Base-by-base conservation (phyloP, 352 stramenopile genomes). In the Globisporangium radiosum region DNA sequence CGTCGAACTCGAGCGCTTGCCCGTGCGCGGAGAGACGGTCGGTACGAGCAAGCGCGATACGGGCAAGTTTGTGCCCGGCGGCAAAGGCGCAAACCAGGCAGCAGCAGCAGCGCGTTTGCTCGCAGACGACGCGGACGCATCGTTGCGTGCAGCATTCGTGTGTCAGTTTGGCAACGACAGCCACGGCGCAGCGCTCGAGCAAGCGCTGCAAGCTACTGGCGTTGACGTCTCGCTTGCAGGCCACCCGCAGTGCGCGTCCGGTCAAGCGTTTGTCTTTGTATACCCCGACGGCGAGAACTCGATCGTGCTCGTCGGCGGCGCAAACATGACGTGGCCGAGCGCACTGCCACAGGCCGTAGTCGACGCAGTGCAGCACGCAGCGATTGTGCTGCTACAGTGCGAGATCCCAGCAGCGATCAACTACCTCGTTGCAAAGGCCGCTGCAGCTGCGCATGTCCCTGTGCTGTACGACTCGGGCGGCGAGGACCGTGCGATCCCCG, bases 241-340 rank as follows among this genome's bases (percentile, higher is more conserved):
- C 7, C 66, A 78, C 50, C 74, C 69, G 11, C 15, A 57, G 37
- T 83, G 69, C 7, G 71, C 81, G 1, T 92, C 82, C 6, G 85
- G 85, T 14, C 85, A 94, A 57, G 85, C 85, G 8, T 88, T 90
- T 57, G 82, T 94, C 45, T 92, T 94, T 8, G 75, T 92, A 40
- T 88, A 90, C 50, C 81, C 85, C 40, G 72, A 88, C 56, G 85
- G 85, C 19, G 78, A 92, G 57, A 94, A 94, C 59, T 90, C 82
- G 38, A 94, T 94, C 57, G 75, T 94, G 17, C 87, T 94, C 45
- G 79, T 94, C 5, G 80, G 80, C 7, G 85, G 85, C 17, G 85
- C 85, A 19, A 94, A 94, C 44, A 64, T 64, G 15, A 69, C 73
- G 47, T 94, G 85, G 85, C 72, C 78, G 0, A 37, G 70, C 0